Conservation (phyloP, 768 basidiomycete species). For the Kwoniella sp. region DNA sequence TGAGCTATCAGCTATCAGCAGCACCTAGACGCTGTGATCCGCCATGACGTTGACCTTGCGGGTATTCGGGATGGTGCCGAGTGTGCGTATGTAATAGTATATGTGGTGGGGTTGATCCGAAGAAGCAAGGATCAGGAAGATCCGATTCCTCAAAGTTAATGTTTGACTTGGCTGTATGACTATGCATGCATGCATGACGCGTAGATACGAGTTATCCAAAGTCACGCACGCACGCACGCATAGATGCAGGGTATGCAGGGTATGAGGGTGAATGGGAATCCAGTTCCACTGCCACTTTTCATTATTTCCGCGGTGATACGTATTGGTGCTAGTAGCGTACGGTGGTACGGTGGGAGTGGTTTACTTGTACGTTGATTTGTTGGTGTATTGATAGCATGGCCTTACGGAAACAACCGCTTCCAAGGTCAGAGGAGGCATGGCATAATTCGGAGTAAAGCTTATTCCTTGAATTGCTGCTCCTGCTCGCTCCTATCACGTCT, state of each 20-base stretch:
- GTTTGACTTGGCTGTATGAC: background rate
- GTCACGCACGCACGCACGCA: background rate
- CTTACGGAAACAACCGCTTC: constrained; percentile 3
- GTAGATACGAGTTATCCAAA: background rate
- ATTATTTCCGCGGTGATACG: background rate
- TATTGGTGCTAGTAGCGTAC: no score
- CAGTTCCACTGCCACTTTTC: background rate
- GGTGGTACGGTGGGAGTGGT: background rate
- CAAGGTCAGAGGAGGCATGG: background rate
- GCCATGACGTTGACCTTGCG: no score
- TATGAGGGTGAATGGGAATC: background rate
- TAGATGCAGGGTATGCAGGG: no score
- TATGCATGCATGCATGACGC: background rate
- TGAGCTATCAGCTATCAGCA: no score
- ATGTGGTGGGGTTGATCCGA: no score
- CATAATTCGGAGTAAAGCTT: constrained; percentile 8
- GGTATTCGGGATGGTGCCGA: no score
- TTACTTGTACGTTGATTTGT: background rate
- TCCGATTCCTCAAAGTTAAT: background rate
- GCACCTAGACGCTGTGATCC: no score
- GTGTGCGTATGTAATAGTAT: no score
- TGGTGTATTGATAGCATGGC: background rate
- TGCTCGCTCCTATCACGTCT: background rate
- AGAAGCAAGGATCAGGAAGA: background rate
- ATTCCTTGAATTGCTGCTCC: background rate